Evolutionary conservation across 2,329 filamentous ascomycete genomes (phyloP), one percentile per base, ranked within the genome.

Genomic region (Verticillium nonalfalfae): DNA sequence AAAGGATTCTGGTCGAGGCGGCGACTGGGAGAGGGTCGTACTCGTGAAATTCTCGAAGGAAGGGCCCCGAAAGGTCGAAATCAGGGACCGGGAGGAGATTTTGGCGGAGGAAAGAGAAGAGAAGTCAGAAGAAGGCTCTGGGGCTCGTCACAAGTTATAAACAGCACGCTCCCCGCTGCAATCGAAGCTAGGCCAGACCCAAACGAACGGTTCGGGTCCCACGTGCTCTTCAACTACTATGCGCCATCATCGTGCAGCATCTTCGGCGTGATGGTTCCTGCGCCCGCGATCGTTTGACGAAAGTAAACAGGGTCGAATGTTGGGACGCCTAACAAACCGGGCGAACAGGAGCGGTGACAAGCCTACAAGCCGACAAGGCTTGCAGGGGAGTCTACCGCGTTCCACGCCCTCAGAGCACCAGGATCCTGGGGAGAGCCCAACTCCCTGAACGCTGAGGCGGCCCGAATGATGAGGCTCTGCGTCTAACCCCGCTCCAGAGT

Each of bases 1-100:
- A 39, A 74, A 74, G 66, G 78, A 68, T 0, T 76, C 69, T 2
- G 77, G 70, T 2, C 75, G 82, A 58, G 79, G 78, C 0, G 87
- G 87, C 0, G 87, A 89, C 64, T 77, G 73, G 71, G 79, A 86
- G 66, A 78, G 79, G n/a, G 84, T 88, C 7, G 81, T 88, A 15
- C 64, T 89, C 64, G 80, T 86, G 4, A 75, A 73, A 59, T 85
- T 86, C 69, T 71, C 64, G 7, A 82, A 78, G 70, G 81, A 74
- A 0, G 82, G 79, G 1, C 83, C 83, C 26, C 75, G 73, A 55
- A 72, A 83, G 61, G 76, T 87, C 1, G 82, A 87, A 70, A 77
- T 89, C 2, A 71, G 79, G 62, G 65, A 67, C 61, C 75, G 82
- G 65, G 75, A 77, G 35, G 83, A 86, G 54, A 77, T 83, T 0